A percentile compares a stretch with the other conserved stretches of the same genome.
Conservation (phyloP, 2,329 filamentous ascomycete species). For the Colletotrichum cordylinicola region DNA sequence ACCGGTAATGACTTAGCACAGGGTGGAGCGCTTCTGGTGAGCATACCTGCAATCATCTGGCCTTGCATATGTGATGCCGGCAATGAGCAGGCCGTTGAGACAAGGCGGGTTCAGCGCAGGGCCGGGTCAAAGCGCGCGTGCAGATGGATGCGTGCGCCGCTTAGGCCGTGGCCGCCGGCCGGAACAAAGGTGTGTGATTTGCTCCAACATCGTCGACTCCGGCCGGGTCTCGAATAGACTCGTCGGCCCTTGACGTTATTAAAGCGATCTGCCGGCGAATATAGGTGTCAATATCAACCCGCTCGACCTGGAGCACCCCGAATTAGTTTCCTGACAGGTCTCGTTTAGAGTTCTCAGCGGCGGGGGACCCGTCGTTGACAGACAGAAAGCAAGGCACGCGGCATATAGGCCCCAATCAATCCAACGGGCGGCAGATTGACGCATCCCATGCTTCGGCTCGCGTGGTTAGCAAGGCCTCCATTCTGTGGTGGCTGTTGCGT, state of each 20-base stretch:
- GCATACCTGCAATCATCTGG: constrained; percentile 7
- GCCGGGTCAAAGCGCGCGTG: constrained; percentile 9
- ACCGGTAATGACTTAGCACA: background rate
- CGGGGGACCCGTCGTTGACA: background rate
- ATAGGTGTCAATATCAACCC: background rate
- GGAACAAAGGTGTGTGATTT: background rate
- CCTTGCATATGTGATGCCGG: constrained; percentile 9
- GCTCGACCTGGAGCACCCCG: background rate
- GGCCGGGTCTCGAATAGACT: background rate
- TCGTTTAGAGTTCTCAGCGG: background rate
- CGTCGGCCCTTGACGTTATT: background rate
- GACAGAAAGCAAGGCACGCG: background rate
- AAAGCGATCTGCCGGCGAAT: constrained; percentile 7
- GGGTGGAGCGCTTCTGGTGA: constrained; percentile 1
- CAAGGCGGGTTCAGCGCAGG: background rate
- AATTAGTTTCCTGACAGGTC: background rate
- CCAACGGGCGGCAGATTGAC: constrained; percentile 9
- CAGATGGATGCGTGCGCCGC: background rate
- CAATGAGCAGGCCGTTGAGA: constrained; percentile 15
- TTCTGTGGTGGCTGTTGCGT: background rate
- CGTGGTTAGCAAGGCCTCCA: background rate
- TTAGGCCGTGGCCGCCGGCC: background rate
- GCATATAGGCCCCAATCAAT: background rate
- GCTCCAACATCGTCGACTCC: background rate
- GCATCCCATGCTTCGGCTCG: background rate